These are phyloP conservation scores for Cutaneotrichosporon curvatum DNA, from an alignment of 1,284 basidiomycete species.

Conservation along the genomic window DNA sequence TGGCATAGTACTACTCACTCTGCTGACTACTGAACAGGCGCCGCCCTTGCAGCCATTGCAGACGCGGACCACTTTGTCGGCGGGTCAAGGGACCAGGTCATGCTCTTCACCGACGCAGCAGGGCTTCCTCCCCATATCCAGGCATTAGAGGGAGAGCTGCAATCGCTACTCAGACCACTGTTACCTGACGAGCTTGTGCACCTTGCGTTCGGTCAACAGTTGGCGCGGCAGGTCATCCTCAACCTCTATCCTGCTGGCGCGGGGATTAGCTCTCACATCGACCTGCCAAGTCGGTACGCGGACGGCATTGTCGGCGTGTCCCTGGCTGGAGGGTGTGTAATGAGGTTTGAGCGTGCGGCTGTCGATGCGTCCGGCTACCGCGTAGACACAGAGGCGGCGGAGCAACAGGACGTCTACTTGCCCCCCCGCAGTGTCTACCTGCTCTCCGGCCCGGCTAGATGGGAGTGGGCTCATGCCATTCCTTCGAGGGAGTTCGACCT, in stretches of 20 bases:
- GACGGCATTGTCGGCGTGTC: constrained; percentile 44
- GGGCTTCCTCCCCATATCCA: constrained; percentile 23
- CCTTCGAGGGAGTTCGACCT: constrained; percentile 24
- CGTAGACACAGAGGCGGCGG: not conserved
- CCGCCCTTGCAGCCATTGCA: constrained; percentile 21
- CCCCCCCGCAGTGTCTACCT: constrained; percentile 44
- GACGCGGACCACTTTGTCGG: constrained; percentile 36
- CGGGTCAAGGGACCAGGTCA: constrained; percentile 41
- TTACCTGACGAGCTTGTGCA: constrained; percentile 1
- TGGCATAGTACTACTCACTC: no score
- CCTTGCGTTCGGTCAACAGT: constrained; percentile 23
- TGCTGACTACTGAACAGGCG: constrained; percentile 12
- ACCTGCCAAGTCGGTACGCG: constrained; percentile 47
- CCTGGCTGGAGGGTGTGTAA: constrained; percentile 35
- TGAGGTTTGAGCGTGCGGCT: constrained; percentile 21
- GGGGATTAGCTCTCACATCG: constrained; percentile 48
- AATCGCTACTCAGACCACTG: no score
- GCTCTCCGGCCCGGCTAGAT: constrained; percentile 44
- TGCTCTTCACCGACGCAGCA: constrained; percentile 35
- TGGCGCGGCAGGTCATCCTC: constrained; percentile 45
- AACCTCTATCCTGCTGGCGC: constrained; percentile 48
- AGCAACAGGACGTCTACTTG: constrained; percentile 37
- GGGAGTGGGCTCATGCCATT: constrained; percentile 50
- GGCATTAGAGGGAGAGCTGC: constrained; percentile 13
- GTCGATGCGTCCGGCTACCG: not conserved